Percentiles rank a stretch among this genome's conserved stretches.
Conservation (phyloP, 148 eudicot genomes). For the Fagopyrum tataricum region DNA sequence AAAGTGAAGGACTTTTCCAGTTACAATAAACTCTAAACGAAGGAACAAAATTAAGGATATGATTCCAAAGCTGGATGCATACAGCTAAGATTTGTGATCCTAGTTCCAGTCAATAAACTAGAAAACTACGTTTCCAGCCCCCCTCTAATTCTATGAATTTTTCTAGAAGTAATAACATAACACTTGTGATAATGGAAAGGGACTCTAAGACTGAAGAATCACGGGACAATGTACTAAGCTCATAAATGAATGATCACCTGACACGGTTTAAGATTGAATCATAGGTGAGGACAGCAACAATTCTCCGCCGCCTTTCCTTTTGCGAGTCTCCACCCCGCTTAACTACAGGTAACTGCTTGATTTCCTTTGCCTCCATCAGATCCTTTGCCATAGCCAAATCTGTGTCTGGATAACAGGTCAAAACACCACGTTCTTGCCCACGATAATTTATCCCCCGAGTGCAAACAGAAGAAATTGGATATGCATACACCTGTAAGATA, state of each 20-base stretch:
- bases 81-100: not conserved
- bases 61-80: not conserved
- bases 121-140: too few species aligned
- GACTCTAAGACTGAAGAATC: not conserved
- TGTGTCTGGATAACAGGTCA: slow-evolving; percentile 89
- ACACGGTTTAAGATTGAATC: slow-evolving; percentile 46
- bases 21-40: not conserved
- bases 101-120: not conserved
- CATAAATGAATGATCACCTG: slow-evolving; percentile 40
- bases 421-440: slow-evolving; percentile 68
- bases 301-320: slow-evolving; percentile 58
- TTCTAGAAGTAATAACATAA: not conserved
- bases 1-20: not conserved
- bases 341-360: slow-evolving; percentile 89
- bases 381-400: slow-evolving; percentile 78
- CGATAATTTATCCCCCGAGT: slow-evolving; percentile 71
- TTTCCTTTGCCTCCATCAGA: slow-evolving; percentile 90
- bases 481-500: slow-evolving; percentile 42
- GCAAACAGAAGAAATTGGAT: slow-evolving; percentile 59
- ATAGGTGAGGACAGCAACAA: slow-evolving; percentile 66
- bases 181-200: not conserved
- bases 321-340: slow-evolving; percentile 52
- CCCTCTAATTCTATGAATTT: too few species aligned
- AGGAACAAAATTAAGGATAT: not conserved
- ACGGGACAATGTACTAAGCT: not conserved